Evolutionary conservation across 192 early-diverging fungal species (phyloP).

Genomic region (Backusella parvicylindrica): DNA sequence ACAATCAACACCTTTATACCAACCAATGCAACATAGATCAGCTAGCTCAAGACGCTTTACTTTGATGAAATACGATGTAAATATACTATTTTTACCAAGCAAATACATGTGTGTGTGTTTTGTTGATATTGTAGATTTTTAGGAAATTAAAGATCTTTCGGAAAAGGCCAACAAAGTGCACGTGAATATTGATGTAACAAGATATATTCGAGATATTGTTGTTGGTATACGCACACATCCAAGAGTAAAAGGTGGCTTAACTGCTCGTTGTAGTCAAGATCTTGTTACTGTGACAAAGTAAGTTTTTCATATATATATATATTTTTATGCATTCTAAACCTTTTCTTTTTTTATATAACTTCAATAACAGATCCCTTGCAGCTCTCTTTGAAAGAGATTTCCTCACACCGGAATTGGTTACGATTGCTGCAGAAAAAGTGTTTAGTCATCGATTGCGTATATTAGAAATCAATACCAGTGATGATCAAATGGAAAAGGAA

Average conservation of each 20-base stretch:
- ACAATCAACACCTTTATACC: background rate
- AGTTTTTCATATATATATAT: background rate
- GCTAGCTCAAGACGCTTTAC: background rate
- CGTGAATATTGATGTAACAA: conserved; percentile 49
- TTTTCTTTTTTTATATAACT: background rate
- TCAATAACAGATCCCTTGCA: conserved; percentile 37
- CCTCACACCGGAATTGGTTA: conserved; percentile 51
- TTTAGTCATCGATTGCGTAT: conserved; percentile 48
- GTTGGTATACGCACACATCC: conserved; percentile 56
- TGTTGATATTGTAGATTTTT: too few species aligned
- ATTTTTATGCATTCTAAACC: background rate
- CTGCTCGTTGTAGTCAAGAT: conserved; percentile 49
- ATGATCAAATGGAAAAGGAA: conserved; percentile 15
- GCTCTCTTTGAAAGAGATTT: conserved; percentile 47
- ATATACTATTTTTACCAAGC: background rate
- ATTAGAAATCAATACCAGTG: background rate
- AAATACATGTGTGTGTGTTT: too few species aligned
- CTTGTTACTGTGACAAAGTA: conserved; percentile 49
- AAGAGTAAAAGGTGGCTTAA: conserved; percentile 49
- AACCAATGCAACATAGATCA: background rate
- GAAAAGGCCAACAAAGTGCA: conserved; percentile 38
- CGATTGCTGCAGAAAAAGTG: conserved; percentile 54
- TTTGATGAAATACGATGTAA: conserved; percentile 20
- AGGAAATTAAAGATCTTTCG: conserved; percentile 50
- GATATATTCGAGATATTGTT: conserved; percentile 57